A percentile compares a stretch with the other conserved stretches of the same genome.
Evolutionary conservation across 2,329 filamentous ascomycete species (phyloP).

Genomic region (Pseudocercospora fuligena): DNA sequence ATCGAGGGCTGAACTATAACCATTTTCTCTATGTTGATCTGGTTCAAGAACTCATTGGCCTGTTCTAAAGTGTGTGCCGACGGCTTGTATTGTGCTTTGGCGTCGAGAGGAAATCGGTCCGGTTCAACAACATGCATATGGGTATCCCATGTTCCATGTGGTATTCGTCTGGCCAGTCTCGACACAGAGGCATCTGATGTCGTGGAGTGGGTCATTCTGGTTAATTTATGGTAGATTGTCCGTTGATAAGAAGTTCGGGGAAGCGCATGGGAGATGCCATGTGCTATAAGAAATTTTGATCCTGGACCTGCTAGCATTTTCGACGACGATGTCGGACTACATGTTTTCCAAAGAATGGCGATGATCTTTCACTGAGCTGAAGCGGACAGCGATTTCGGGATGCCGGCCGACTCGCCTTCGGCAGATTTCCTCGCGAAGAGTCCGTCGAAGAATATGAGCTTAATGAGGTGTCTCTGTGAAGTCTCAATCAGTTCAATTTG

Average conservation of each 20-base stretch:
- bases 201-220: not conserved
- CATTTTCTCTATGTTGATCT: slow-evolving; percentile 59
- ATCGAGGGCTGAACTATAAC: slow-evolving; percentile 66
- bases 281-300: not conserved
- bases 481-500: not conserved
- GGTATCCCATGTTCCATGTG: slow-evolving; percentile 60
- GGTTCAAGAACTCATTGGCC: slow-evolving; percentile 57
- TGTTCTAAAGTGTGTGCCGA: slow-evolving; percentile 55
- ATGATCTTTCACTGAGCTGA: not conserved
- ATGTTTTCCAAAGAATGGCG: not conserved
- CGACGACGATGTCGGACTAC: not conserved
- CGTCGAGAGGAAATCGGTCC: slow-evolving; percentile 53
- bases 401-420: not conserved
- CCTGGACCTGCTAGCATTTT: not conserved
- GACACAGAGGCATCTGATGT: slow-evolving; percentile 14
- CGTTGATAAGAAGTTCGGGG: not conserved
- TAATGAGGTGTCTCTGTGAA: not conserved
- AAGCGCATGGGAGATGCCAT: not conserved
- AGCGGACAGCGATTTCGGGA: slow-evolving; percentile 2
- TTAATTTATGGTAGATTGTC: not conserved
- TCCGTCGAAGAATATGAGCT: not conserved
- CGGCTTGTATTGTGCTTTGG: slow-evolving; percentile 59
- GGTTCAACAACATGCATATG: slow-evolving; percentile 69
- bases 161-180: slow-evolving; percentile 41
- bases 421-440: not conserved